phyloP scores from a whole-genome alignment of 179 eudicot species.

The Spergularia azorica region DNA sequence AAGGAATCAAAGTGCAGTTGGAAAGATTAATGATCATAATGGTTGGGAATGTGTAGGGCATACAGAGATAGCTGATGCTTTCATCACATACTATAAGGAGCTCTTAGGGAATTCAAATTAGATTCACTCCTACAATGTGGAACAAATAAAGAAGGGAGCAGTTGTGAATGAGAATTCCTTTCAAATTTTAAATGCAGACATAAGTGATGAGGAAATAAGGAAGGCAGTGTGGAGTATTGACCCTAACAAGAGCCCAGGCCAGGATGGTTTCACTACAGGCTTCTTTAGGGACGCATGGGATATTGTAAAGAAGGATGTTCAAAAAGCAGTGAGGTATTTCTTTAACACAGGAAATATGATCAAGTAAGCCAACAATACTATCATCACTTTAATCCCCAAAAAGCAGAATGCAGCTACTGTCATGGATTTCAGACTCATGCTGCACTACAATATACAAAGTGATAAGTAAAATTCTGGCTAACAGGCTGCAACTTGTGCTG shows the following conservation, averaged over 20 bases:
- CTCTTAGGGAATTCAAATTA: neutral
- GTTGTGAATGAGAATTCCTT: too few relatives aligned
- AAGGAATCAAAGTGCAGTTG: too few relatives aligned
- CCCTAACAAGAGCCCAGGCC: neutral
- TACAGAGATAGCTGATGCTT: neutral
- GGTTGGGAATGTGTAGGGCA: neutral
- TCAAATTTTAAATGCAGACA: too few relatives aligned
- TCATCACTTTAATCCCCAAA: neutral
- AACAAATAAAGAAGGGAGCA: too few relatives aligned
- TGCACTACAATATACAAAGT: neutral
- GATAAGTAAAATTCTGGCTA: neutral
- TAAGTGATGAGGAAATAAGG: neutral
- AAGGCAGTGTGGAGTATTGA: neutral
- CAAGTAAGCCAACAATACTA: neutral
- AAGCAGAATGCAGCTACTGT: neutral
- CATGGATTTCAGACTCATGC: neutral
- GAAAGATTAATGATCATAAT: neutral
- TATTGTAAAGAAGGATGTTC: neutral
- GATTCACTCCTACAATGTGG: too few relatives aligned
- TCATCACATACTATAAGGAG: neutral
- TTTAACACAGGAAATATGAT: neutral
- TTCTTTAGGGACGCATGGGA: neutral
- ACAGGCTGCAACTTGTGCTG: neutral
- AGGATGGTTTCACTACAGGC: neutral
- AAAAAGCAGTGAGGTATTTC: neutral